phyloP scores from a whole-genome alignment of 2,329 filamentous ascomycete species.

The Sporothrix globosa region DNA sequence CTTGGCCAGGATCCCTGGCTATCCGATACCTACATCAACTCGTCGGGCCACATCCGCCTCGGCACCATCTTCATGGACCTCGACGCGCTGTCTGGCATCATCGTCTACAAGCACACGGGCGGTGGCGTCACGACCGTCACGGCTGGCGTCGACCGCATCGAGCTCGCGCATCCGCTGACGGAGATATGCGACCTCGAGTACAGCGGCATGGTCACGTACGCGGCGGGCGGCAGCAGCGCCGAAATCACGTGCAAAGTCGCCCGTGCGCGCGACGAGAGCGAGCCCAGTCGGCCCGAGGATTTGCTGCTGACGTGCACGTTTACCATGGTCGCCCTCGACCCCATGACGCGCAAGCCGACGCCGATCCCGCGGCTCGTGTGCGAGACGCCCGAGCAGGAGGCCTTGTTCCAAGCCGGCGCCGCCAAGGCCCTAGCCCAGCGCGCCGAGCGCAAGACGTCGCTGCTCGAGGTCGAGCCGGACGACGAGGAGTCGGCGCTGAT shows the following conservation, averaged over 20 bases:
- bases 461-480: slow-evolving; percentile 69
- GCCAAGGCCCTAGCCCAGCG: slow-evolving; percentile 58
- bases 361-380: slow-evolving; percentile 58
- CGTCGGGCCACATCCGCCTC: slow-evolving; percentile 72
- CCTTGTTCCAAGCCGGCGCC: slow-evolving; percentile 53
- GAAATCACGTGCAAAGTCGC: slow-evolving; percentile 75
- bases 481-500: slow-evolving; percentile 72
- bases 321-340: slow-evolving; percentile 76
- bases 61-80: slow-evolving; percentile 80
- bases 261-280: slow-evolving; percentile 63
- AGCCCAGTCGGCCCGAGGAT: slow-evolving; percentile 52
- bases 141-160: slow-evolving; percentile 55
- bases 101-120: slow-evolving; percentile 71
- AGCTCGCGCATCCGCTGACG: slow-evolving; percentile 68
- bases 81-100: slow-evolving; percentile 74
- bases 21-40: slow-evolving; percentile 76
- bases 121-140: slow-evolving; percentile 57
- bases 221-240: slow-evolving; percentile 71
- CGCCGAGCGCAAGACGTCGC: slow-evolving; percentile 46
- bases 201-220: slow-evolving; percentile 65
- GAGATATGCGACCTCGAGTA: slow-evolving; percentile 80
- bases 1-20: slow-evolving; percentile 76
- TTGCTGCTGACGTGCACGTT: slow-evolving; percentile 59
- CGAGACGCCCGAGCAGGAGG: slow-evolving; percentile 67
- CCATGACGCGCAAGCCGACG: slow-evolving; percentile 66